Evolutionary conservation across 2,329 filamentous ascomycete genomes (phyloP), one percentile per base, ranked within the genome.

Genomic region (Gremmenia infestans): DNA sequence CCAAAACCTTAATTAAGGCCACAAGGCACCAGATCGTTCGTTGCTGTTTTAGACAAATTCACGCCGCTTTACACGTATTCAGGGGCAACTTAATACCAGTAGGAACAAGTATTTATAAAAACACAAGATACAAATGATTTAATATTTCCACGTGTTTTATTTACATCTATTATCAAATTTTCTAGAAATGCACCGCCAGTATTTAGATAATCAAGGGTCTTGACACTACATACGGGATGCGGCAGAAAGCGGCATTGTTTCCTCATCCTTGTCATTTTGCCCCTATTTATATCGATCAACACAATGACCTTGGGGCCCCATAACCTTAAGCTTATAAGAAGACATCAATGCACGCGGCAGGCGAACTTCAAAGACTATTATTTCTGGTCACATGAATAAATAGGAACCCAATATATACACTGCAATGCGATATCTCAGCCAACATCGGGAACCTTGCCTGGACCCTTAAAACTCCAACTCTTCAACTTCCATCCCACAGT

Each of bases 401-500:
- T 32, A 32, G 28, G 9, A 32, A 11, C 1, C 3, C 9, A 32
- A 32, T 32, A 12, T 32, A 12, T 32, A 32, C 28, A 32, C 3
- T 12, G 28, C 28, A 32, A 12, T 42, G 12, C 39, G 15, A 17
- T 42, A 12, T n/a, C 28, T 32, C 28, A 32, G 28, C 28, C 11
- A 12, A 19, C 17, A 40, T 11, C 12, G 17, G 11, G 17, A 19
- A 19, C 15, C 17, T 19, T 42, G 15, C 17, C 39, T 17, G 8
- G 15, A 6, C 39, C 15, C 15, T 63, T 48, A 69, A 57, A 71
- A 68, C 52, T 68, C 64, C 51, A 88, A 72, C 74, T 89, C 85
- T 66, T 92, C 88, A 48, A 92, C 86, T 70, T 90, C 88, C 81
- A 89, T 89, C 2, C 86, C 85, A 70, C 90, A 93, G 19, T 81